Evolutionary conservation across 1,284 basidiomycete species (phyloP).

Genomic region (Apiotrichum porosum): DNA sequence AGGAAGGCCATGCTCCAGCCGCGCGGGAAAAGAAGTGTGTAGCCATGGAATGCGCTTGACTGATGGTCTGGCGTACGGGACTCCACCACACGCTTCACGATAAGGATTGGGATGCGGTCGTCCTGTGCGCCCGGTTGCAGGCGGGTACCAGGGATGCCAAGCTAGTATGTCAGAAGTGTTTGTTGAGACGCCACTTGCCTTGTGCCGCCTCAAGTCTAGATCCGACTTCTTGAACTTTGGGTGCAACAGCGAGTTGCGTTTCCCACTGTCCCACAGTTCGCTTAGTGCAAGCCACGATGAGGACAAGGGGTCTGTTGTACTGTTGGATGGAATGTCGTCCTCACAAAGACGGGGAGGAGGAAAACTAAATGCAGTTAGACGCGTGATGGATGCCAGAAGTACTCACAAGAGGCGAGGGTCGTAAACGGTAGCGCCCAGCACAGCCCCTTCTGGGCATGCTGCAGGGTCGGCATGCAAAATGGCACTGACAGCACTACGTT

Average conservation of each 20-base stretch:
- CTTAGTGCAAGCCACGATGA: not conserved
- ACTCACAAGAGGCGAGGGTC: slow-evolving; percentile 58
- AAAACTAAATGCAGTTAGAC: slow-evolving; percentile 16
- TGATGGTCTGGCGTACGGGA: slow-evolving; percentile 6
- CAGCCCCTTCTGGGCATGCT: slow-evolving; percentile 64
- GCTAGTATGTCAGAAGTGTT: slow-evolving; percentile 48
- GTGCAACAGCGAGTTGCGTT: slow-evolving; percentile 49
- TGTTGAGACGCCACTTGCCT: slow-evolving; percentile 51
- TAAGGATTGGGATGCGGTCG: slow-evolving; percentile 70
- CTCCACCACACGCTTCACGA: slow-evolving; percentile 71
- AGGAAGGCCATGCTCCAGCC: slow-evolving; percentile 87
- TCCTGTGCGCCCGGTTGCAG: slow-evolving; percentile 66
- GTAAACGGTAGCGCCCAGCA: slow-evolving; percentile 68
- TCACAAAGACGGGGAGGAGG: slow-evolving; percentile 21
- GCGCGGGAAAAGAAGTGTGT: slow-evolving; percentile 73
- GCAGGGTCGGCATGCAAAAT: slow-evolving; percentile 61
- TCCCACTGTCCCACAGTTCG: slow-evolving; percentile 61
- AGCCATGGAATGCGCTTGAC: slow-evolving; percentile 60
- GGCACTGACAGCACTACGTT: slow-evolving; percentile 64
- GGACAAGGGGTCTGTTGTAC: not conserved
- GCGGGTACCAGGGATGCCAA: slow-evolving; percentile 67
- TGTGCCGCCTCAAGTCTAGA: slow-evolving; percentile 68
- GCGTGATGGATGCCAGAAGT: no score
- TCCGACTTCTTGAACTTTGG: slow-evolving; percentile 76
- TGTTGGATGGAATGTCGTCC: not conserved